These are phyloP conservation scores for Antrodiella citrinella DNA, from an alignment of 768 basidiomycete species.

Conservation along the genomic window DNA sequence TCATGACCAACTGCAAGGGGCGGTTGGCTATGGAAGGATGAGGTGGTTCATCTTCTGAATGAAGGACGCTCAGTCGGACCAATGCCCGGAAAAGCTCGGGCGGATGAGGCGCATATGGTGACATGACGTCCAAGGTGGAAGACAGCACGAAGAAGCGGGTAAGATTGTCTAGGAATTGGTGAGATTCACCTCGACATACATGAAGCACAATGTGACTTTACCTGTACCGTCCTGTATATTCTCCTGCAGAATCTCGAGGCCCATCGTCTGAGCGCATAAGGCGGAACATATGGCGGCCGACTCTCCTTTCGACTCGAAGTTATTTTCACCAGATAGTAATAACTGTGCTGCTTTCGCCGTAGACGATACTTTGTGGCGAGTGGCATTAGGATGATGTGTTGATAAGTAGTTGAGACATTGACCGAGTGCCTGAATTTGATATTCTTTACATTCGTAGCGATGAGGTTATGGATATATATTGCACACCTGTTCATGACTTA, in stretches of 20 bases:
- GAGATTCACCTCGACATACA: no score
- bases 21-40: conserved; percentile 6
- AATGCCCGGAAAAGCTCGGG: conserved; percentile 25
- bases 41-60: conserved; percentile 1
- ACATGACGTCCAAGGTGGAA: conserved; percentile 22
- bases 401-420: conserved; percentile 64
- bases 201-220: no score
- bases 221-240: conserved; percentile 58
- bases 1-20: conserved; percentile 13
- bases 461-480: not conserved
- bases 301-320: conserved; percentile 16
- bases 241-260: conserved; percentile 50
- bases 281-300: conserved; percentile 73
- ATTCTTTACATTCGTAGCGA: not conserved
- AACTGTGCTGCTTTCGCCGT: conserved; percentile 63
- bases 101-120: conserved; percentile 16
- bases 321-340: no score
- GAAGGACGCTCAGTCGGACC: conserved; percentile 25
- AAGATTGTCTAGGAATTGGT: conserved; percentile 54
- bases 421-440: conserved; percentile 76
- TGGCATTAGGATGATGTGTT: conserved; percentile 42
- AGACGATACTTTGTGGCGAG: conserved; percentile 51
- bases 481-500: conserved; percentile 77
- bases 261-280: conserved; percentile 50
- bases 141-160: conserved; percentile 64